phyloP scores from a whole-genome alignment of 2,329 filamentous ascomycete genomes.

The Zasmidium angulare region DNA sequence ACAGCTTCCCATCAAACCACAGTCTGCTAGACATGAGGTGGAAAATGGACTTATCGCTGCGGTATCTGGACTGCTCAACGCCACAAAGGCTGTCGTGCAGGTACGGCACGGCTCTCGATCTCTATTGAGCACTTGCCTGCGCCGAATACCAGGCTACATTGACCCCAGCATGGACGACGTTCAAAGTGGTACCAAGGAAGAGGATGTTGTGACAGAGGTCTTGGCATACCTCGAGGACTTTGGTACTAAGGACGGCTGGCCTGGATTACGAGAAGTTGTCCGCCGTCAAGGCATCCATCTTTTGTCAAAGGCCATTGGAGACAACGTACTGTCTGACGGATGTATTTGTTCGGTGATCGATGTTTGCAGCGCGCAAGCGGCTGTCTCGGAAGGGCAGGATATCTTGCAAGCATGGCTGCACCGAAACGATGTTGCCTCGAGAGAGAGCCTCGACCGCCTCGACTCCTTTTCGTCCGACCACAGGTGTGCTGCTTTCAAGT shows the following conservation, averaged over 20 bases:
- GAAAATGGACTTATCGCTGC: conserved; percentile 3
- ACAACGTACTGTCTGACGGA: conserved; percentile 30
- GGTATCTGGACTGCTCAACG: not conserved
- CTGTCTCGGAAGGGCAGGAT: conserved; percentile 7
- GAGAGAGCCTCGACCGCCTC: not conserved
- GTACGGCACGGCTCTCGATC: conserved; percentile 38
- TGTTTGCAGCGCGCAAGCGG: conserved; percentile 8
- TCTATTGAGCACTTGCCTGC: conserved; percentile 40
- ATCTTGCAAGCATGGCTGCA: conserved; percentile 1
- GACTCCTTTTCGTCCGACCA: not conserved
- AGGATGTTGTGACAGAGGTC: conserved; percentile 39
- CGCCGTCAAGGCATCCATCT: conserved; percentile 42
- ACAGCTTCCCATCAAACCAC: conserved; percentile 9
- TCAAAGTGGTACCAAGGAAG: conserved; percentile 34
- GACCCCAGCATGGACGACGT: conserved; percentile 29
- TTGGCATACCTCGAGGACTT: conserved; percentile 43
- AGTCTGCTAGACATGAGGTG: conserved; percentile 2
- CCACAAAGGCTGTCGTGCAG: not conserved
- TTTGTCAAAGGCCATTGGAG: conserved; percentile 37
- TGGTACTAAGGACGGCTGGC: conserved; percentile 39
- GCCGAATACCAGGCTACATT: conserved; percentile 42
- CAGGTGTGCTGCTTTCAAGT: conserved; percentile 1
- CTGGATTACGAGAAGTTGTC: conserved; percentile 40
- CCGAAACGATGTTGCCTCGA: not conserved
- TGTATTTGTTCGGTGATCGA: conserved; percentile 8